Evolutionary conservation across 2,329 filamentous ascomycete genomes (phyloP).

Genomic region (Didymella pinodella): DNA sequence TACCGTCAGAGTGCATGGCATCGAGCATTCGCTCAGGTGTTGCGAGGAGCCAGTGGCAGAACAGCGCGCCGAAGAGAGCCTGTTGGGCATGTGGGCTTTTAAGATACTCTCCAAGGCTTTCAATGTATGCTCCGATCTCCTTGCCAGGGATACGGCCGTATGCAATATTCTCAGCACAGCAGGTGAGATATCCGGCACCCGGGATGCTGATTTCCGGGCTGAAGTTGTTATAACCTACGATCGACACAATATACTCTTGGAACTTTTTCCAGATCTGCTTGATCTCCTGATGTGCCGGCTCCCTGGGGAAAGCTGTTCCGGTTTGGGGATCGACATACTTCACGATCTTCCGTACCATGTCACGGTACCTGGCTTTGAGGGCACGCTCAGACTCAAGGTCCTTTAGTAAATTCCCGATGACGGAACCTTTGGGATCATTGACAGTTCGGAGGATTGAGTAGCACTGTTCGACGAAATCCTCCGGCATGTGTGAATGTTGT

Average conservation of each 20-base stretch:
- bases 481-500: neutral
- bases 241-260: slow-evolving; percentile 4
- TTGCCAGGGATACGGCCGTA: neutral
- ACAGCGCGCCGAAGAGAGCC: slow-evolving; percentile 18
- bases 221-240: slow-evolving; percentile 7
- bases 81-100: slow-evolving; percentile 18
- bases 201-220: neutral
- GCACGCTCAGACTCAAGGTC: slow-evolving; percentile 4
- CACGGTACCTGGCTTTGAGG: neutral
- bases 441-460: slow-evolving; percentile 3
- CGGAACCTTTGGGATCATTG: neutral
- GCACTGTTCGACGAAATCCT: neutral
- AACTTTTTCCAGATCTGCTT: slow-evolving; percentile 1
- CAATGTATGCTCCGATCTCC: slow-evolving; percentile 4
- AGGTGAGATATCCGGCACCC: slow-evolving; percentile 1
- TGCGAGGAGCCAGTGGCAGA: slow-evolving; percentile 22
- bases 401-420: neutral
- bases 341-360: slow-evolving; percentile 4
- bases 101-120: neutral
- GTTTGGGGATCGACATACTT: neutral
- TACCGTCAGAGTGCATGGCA: neutral
- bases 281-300: neutral
- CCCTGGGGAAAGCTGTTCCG: neutral
- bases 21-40: slow-evolving; percentile 14
- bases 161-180: slow-evolving; percentile 5